Evolutionary conservation across 495 filamentous ascomycete genomes (phyloP).

Genomic region (Chaetomium fimeti): DNA sequence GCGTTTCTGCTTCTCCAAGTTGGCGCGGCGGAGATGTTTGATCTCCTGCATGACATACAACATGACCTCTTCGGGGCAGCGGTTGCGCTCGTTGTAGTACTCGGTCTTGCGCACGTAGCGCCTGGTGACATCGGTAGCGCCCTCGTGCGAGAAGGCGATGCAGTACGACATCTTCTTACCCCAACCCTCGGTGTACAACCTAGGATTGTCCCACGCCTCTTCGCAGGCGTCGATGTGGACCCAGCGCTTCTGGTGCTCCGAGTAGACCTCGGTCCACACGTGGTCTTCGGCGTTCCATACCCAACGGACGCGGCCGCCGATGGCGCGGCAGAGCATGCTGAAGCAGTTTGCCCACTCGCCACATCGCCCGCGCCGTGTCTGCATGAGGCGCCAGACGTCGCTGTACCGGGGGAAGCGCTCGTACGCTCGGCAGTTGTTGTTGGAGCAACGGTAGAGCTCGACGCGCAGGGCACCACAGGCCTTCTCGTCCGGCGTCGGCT

Average conservation of each 20-base stretch:
- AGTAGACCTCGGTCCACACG: conserved; percentile 97
- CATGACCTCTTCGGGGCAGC: conserved; percentile 82
- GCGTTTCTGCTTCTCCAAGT: conserved; percentile 74
- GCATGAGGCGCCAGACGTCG: conserved; percentile 90
- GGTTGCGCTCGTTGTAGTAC: conserved; percentile 67
- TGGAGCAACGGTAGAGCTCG: conserved; percentile 84
- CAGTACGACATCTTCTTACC: conserved; percentile 93
- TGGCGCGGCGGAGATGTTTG: conserved; percentile 70
- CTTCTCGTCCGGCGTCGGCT: conserved; percentile 81
- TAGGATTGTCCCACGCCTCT: conserved; percentile 91
- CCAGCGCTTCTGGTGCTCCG: conserved; percentile 89
- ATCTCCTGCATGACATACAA: conserved; percentile 89
- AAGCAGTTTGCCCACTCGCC: conserved; percentile 99
- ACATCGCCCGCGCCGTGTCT: conserved; percentile 77
- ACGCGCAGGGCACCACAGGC: conserved; percentile 83
- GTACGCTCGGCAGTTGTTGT: conserved; percentile 63
- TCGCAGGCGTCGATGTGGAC: conserved; percentile 96
- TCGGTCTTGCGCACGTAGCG: conserved; percentile 85
- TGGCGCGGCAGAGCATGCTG: conserved; percentile 93
- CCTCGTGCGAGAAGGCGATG: conserved; percentile 93
- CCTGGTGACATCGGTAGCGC: conserved; percentile 91
- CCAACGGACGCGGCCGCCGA: conserved; percentile 90
- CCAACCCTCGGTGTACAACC: conserved; percentile 93
- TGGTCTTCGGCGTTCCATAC: conserved; percentile 98
- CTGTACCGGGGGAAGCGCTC: conserved; percentile 94